Evolutionary conservation across 1,284 basidiomycete species (phyloP).

Genomic region (Inonotus obliquus): DNA sequence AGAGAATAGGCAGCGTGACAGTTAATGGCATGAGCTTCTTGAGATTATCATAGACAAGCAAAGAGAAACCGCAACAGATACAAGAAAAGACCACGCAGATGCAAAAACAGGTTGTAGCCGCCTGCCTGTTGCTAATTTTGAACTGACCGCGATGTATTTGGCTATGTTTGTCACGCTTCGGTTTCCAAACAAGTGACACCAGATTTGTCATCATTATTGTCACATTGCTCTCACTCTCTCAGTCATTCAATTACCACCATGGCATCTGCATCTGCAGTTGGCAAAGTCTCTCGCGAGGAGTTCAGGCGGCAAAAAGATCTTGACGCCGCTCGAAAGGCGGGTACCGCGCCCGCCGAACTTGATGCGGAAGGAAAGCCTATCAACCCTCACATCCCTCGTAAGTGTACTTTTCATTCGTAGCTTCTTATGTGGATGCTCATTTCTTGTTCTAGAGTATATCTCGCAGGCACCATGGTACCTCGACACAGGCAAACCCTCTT

Average conservation of each 20-base stretch:
- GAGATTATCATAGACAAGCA: neutral
- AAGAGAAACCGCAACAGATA: neutral
- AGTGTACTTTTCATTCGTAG: constrained; percentile 32
- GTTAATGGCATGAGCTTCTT: constrained; percentile 26
- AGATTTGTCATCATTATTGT: neutral
- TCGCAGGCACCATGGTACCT: constrained; percentile 99
- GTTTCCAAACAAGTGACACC: neutral
- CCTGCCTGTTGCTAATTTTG: neutral
- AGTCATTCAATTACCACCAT: constrained; percentile 1
- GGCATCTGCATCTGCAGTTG: constrained; percentile 40
- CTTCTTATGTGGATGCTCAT: constrained; percentile 11
- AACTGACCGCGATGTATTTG: neutral
- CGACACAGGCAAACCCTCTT: constrained; percentile 84
- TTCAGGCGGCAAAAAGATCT: constrained; percentile 93
- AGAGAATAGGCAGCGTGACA: constrained; percentile 39
- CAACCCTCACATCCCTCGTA: constrained; percentile 97
- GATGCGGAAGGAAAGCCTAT: constrained; percentile 94
- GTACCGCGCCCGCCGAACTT: constrained; percentile 91
- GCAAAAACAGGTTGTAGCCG: neutral
- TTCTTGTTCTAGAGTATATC: constrained; percentile 69
- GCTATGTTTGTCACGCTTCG: neutral
- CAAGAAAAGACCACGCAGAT: neutral
- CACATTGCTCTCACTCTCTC: neutral
- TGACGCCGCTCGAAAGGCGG: constrained; percentile 94
- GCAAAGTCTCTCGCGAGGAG: constrained; percentile 91